Conservation (phyloP, 2,329 filamentous ascomycete genomes). For the Dothideomycetidae sp. region DNA sequence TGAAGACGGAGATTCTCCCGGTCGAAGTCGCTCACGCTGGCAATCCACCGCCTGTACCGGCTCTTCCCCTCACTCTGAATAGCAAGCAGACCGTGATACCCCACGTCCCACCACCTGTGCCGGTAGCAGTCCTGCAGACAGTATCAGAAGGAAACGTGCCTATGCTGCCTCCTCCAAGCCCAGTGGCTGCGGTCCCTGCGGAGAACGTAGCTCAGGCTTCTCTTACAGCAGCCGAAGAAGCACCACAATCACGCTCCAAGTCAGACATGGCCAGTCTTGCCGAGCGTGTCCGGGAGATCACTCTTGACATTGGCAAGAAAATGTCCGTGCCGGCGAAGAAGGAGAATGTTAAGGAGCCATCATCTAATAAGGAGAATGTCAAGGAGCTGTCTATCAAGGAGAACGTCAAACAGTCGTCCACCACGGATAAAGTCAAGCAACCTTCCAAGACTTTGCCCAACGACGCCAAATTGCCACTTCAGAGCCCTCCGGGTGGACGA, state of each 20-base stretch:
- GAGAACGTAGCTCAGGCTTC: no score
- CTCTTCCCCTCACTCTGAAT: background rate
- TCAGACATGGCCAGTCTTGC: background rate
- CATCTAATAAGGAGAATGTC: no score
- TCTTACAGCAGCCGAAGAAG: background rate
- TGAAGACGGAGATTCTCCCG: slow-evolving; percentile 45
- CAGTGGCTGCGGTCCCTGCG: background rate
- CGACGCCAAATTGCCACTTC: no score
- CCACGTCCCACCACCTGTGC: background rate
- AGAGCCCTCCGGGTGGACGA: no score
- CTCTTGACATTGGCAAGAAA: background rate
- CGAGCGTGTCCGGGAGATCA: background rate
- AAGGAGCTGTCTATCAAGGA: no score
- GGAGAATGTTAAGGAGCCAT: no score
- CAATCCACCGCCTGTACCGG: slow-evolving; percentile 1
- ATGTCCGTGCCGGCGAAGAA: background rate
- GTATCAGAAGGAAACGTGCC: background rate
- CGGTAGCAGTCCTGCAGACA: background rate
- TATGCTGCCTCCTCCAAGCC: background rate
- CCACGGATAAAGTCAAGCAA: no score
- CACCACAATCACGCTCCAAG: background rate
- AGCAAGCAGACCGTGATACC: background rate
- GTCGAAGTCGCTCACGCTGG: slow-evolving; percentile 22
- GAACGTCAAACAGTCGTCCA: no score
- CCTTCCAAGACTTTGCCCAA: no score